Evolutionary conservation across 208 protist genomes (phyloP).

Genomic region (Angomonas desouzai): DNA sequence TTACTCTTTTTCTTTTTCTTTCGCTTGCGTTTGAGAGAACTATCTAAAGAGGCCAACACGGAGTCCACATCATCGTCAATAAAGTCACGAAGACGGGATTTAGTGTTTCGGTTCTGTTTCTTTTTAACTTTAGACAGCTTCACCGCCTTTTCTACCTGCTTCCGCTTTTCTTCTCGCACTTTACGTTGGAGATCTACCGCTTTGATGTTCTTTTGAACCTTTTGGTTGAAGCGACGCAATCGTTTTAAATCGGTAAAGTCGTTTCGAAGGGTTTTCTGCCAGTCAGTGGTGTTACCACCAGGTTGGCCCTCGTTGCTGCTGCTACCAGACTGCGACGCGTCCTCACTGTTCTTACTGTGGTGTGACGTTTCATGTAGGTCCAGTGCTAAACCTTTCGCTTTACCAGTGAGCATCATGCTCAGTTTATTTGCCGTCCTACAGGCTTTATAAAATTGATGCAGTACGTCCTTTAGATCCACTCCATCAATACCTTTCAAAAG

Average conservation of each 20-base stretch:
- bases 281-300: constrained; percentile 11
- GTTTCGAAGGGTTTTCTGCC: constrained; percentile 10
- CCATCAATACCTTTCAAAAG: neutral
- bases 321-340: no score
- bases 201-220: constrained; percentile 44
- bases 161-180: constrained; percentile 21
- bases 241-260: constrained; percentile 54
- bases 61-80: constrained; percentile 8
- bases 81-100: neutral
- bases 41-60: constrained; percentile 5
- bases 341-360: no score
- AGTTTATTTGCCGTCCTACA: constrained; percentile 37
- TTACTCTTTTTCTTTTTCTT: constrained; percentile 14
- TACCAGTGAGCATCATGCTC: constrained; percentile 14
- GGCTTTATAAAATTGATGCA: constrained; percentile 37
- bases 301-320: no score
- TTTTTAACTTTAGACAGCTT: constrained; percentile 32
- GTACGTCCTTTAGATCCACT: constrained; percentile 19
- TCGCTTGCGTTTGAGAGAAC: neutral
- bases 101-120: neutral
- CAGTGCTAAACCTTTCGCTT: neutral
- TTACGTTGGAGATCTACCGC: constrained; percentile 45
- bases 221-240: constrained; percentile 54
- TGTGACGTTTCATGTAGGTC: no score
- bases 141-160: constrained; percentile 51